Evolutionary conservation across 176 grass and related monocot species (phyloP), one percentile per base, ranked within the genome.

Genomic region (Oryza glumipatula): DNA sequence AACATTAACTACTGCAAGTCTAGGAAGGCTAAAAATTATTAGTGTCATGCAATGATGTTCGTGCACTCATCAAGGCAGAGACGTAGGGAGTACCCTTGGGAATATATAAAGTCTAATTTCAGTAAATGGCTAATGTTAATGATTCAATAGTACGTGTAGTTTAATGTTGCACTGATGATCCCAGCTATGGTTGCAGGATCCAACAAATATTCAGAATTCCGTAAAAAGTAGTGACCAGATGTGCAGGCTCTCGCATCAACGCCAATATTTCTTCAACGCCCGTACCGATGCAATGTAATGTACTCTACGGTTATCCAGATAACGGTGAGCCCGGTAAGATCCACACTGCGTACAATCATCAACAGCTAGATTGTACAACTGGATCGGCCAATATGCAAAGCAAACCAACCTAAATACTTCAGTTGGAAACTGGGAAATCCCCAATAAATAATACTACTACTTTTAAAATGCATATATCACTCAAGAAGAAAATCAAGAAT

Each of bases 171-270:
- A 6, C 24, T 16, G 15, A 74, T 86, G 88, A 51, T 44, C 69
- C 61, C 80, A 65, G 72, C 33, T 67, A 41, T 36, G 78, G 73
- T 44, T 74, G 41, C 80, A 65, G 87, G 84, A 91, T 91, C 85
- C 80, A 87, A 87, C 85, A 71, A 79, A 69, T 69, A 75, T 78
- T 74, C 74, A 79, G 74, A 47, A 51, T 45, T 68, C 78, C 47
- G 35, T 76, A 70, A 49, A 23, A 63, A 64, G 66, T 28, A 79
- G 54, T 58, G 54, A 82, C 67, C 66, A 32, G 67, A 66, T 47
- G 78, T 26, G 49, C 52, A 21, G 54, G 74, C 67, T 77, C 74
- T 30, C 46, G 47, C 75, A 74, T 60, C 89, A 51, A 90, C 52
- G 22, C 0, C 54, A 28, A 28, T 28, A 52, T 77, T 72, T 52